phyloP scores from a whole-genome alignment of 495 filamentous ascomycete genomes.

The Xylaria venustula region DNA sequence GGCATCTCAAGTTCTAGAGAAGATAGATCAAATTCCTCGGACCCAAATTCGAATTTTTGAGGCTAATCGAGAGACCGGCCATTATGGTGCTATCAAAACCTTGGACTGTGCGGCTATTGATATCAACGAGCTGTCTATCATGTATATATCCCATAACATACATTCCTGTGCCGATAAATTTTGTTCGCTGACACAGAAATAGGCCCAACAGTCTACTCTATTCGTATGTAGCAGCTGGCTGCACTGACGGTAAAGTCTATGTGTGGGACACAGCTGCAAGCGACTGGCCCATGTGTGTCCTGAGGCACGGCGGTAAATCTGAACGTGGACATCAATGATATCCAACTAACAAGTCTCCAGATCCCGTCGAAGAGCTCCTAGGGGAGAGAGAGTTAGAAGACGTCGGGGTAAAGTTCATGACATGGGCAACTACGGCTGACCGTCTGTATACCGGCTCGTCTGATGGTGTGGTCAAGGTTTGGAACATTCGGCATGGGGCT shows the following conservation, averaged over 20 bases:
- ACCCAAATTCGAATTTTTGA: conserved; percentile 53
- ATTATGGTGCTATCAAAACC: conserved; percentile 38
- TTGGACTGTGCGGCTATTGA: conserved; percentile 77
- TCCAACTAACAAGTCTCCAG: conserved; percentile 22
- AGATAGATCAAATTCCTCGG: conserved; percentile 37
- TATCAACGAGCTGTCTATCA: conserved; percentile 78
- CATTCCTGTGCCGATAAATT: conserved; percentile 21
- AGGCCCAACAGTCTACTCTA: conserved; percentile 45
- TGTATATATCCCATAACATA: too few species aligned
- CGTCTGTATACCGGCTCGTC: conserved; percentile 87
- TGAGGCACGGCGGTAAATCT: conserved; percentile 60
- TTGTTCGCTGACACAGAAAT: conserved; percentile 33
- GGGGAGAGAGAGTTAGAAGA: conserved; percentile 67
- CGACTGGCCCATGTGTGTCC: conserved; percentile 58
- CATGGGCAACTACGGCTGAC: conserved; percentile 71
- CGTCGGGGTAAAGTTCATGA: conserved; percentile 74
- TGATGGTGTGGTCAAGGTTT: conserved; percentile 82
- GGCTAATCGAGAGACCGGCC: conserved; percentile 24
- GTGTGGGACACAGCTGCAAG: conserved; percentile 75
- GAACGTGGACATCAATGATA: not conserved
- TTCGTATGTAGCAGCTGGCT: conserved; percentile 72
- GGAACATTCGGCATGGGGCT: conserved; percentile 63
- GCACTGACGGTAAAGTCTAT: conserved; percentile 79
- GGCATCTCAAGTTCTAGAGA: conserved; percentile 41
- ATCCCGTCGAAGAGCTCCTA: conserved; percentile 61